Conservation (phyloP, 768 basidiomycete species). For the Naganishia randhawae region DNA sequence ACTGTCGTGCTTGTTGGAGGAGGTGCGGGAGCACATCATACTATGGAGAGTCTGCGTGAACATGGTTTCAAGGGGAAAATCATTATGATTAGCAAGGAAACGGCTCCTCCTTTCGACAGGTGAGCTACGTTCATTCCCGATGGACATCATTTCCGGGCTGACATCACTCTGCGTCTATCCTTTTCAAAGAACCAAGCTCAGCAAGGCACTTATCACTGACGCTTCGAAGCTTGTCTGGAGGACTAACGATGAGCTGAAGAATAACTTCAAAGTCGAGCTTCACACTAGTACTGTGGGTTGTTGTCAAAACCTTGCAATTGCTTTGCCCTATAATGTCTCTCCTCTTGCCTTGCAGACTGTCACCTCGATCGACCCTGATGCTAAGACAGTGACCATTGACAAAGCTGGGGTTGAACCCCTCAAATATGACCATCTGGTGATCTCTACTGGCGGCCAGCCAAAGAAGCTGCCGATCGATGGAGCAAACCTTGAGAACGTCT, state of each 20-base stretch:
- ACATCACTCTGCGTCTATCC: no score
- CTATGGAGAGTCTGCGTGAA: slow-evolving; percentile 75
- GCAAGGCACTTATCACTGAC: slow-evolving; percentile 78
- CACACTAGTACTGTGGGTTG: slow-evolving; percentile 50
- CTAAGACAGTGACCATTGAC: slow-evolving; percentile 61
- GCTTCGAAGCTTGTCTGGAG: slow-evolving; percentile 72
- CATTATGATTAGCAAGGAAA: slow-evolving; percentile 73
- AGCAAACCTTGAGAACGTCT: slow-evolving; percentile 68
- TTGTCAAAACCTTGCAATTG: slow-evolving; percentile 54
- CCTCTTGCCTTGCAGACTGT: slow-evolving; percentile 52
- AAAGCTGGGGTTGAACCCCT: slow-evolving; percentile 58
- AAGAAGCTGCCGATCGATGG: slow-evolving; percentile 73
- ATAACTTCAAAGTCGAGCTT: slow-evolving; percentile 54
- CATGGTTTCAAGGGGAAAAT: slow-evolving; percentile 74
- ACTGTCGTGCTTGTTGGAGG: slow-evolving; percentile 83
- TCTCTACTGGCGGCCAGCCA: slow-evolving; percentile 72
- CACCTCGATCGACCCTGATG: slow-evolving; percentile 63
- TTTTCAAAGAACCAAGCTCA: slow-evolving; percentile 75
- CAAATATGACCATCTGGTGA: slow-evolving; percentile 69
- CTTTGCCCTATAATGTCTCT: slow-evolving; percentile 38
- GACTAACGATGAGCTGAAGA: slow-evolving; percentile 67
- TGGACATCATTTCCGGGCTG: no score
- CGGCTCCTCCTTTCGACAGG: slow-evolving; percentile 80
- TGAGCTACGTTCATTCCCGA: slow-evolving; percentile 45
- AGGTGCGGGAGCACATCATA: slow-evolving; percentile 71